Percentiles rank a stretch among this genome's conserved stretches.
phyloP scores from a whole-genome alignment of 768 basidiomycete genomes.

The Rhodotorula taiwanensis region DNA sequence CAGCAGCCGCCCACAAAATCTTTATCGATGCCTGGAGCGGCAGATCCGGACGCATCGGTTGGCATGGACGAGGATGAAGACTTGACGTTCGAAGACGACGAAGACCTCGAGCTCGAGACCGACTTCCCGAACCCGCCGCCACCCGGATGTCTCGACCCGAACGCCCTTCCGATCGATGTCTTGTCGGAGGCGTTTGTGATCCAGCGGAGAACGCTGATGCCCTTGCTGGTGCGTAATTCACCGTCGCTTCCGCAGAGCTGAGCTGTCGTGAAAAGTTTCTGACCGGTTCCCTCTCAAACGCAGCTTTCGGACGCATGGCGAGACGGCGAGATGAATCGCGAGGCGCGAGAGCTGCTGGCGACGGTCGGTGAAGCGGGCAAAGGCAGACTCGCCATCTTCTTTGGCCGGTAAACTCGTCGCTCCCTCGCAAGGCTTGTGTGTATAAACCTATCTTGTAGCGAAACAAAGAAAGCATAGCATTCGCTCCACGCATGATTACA shows the following conservation, averaged over 20 bases:
- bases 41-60: neutral
- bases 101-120: constrained; percentile 31
- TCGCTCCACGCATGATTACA: no score
- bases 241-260: no score
- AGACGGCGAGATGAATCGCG: constrained; percentile 10
- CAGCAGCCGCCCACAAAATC: neutral
- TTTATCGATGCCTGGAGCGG: neutral
- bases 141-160: constrained; percentile 43
- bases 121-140: constrained; percentile 43
- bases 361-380: constrained; percentile 24
- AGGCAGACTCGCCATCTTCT: constrained; percentile 13
- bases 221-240: constrained; percentile 27
- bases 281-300: no score
- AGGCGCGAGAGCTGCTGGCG: constrained; percentile 34
- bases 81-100: constrained; percentile 18
- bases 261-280: no score
- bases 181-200: constrained; percentile 24
- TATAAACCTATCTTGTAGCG: no score
- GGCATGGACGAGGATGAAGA: neutral
- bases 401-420: constrained; percentile 6
- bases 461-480: no score
- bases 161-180: constrained; percentile 28
- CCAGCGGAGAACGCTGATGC: constrained; percentile 28
- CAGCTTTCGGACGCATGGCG: constrained; percentile 31
- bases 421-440: no score